A percentile compares a stretch with the other conserved stretches of the same genome.
Evolutionary conservation across 768 basidiomycete genomes (phyloP).

Genomic region (Boletus coccyginus): DNA sequence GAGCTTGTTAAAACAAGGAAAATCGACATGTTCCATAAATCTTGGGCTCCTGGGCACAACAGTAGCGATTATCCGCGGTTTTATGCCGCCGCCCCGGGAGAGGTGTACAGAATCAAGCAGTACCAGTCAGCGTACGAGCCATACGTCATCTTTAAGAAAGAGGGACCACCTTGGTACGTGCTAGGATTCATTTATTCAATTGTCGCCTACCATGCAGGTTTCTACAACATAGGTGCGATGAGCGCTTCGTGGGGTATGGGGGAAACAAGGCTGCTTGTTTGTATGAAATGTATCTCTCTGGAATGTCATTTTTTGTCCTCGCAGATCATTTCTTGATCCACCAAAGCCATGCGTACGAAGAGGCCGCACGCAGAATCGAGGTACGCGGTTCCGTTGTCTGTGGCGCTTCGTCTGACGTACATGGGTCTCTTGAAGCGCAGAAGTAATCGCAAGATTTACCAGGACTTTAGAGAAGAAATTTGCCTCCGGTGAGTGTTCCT

Average conservation of each 20-base stretch:
- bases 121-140: conserved; percentile 90
- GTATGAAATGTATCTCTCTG: conserved; percentile 87
- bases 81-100: conserved; percentile 56
- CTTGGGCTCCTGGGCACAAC: conserved; percentile 78
- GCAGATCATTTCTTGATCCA: conserved; percentile 88
- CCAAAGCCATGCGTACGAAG: conserved; percentile 82
- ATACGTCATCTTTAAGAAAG: conserved; percentile 78
- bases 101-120: conserved; percentile 69
- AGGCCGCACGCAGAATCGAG: conserved; percentile 68
- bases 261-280: conserved; percentile 92
- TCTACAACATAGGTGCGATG: conserved; percentile 69
- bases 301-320: conserved; percentile 79
- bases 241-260: conserved; percentile 88
- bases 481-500: conserved; percentile 53
- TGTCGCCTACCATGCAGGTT: not conserved
- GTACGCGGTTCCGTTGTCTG: conserved; percentile 33
- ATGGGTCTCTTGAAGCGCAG: conserved; percentile 47
- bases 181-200: not conserved
- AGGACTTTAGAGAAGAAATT: conserved; percentile 75
- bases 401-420: not conserved
- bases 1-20: conserved; percentile 52
- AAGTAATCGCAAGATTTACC: conserved; percentile 73
- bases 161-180: conserved; percentile 69
- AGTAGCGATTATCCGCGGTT: conserved; percentile 75
- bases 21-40: conserved; percentile 74